Evolutionary conservation across 768 basidiomycete species (phyloP), one percentile per base, ranked within the genome.

Genomic region (Boletellus emodensis): DNA sequence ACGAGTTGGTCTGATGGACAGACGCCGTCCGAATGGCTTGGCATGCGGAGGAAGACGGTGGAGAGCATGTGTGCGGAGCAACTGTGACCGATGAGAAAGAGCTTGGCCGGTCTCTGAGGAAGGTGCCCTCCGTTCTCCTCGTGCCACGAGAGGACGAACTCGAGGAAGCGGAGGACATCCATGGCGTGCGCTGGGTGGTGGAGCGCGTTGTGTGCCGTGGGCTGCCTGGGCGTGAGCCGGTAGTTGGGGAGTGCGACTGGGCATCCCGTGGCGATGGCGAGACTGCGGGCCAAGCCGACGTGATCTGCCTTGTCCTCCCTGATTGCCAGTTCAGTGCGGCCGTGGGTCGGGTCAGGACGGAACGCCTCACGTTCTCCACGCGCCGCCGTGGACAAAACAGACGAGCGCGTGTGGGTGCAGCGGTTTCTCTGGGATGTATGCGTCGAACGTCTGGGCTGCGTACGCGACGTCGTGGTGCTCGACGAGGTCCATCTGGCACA

Each of bases 311-410:
- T 92, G 71, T 90, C 87, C 57, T 87, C 88, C 40, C 87, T 90
- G 64, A 41, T 22, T 38, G 52, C 49, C 33, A 37, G 52, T 33
- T 52, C 45, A 51, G 20, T 26, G 20, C 38, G 22, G 41, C 44
- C 40, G 26, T 42, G 13, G 17, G 6, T 28, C 15, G 34, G 13
- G 7, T 36, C 15, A 20, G 26, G 42, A 52, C 30, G 35, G 53
- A 44, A 49, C 3, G 44, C 62, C 85, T 73, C 62, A 89, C 89
- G 81, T 65, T 59, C 81, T 73, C 90, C 90, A 93, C 20, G 90
- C 90, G 32, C 90, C 90, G 28, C 90, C 90, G 57, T 90, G 90
- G 26, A 91, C 71, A 59, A 90, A 91, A 59, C 81, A 81, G 35
- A 90, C 61, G 38, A 90, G 65, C n/a, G 77, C 73, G 1, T 61